phyloP scores from a whole-genome alignment of 176 grass and related monocot genomes.

The Aegilops longissima region DNA sequence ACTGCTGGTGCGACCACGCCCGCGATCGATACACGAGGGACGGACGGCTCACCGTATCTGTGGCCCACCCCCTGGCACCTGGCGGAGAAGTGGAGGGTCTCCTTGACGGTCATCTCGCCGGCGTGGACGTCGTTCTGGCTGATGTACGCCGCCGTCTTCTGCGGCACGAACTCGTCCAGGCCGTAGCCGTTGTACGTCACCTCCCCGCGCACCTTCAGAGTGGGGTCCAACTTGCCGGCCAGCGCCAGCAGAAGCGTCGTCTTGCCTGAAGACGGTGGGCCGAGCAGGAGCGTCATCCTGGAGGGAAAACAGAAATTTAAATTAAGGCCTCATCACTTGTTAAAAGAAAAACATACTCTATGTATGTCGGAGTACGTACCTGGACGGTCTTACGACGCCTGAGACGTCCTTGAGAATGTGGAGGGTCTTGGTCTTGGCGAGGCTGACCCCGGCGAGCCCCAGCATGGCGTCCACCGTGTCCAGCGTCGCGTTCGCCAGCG shows the following conservation, averaged over 20 bases:
- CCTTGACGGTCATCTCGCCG: constrained; percentile 88
- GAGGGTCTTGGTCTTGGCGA: constrained; percentile 60
- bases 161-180: constrained; percentile 74
- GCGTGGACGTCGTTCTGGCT: constrained; percentile 81
- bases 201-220: constrained; percentile 49
- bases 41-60: constrained; percentile 52
- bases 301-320: background rate
- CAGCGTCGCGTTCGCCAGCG: constrained; percentile 56
- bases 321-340: background rate
- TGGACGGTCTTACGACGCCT: constrained; percentile 60
- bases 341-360: too few species aligned
- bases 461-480: constrained; percentile 57
- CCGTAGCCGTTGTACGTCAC: constrained; percentile 74
- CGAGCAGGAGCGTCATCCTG: constrained; percentile 84
- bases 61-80: constrained; percentile 75
- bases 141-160: constrained; percentile 85
- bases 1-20: background rate
- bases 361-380: background rate
- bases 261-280: constrained; percentile 82
- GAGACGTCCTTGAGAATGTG: constrained; percentile 68
- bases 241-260: constrained; percentile 73
- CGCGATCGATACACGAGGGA: background rate
- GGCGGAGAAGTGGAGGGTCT: constrained; percentile 80
- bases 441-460: constrained; percentile 34
- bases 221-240: constrained; percentile 74